Percentiles rank a stretch among this genome's conserved stretches.
Conservation (phyloP, 176 grass and related monocot species). For the Oryza meridionalis region DNA sequence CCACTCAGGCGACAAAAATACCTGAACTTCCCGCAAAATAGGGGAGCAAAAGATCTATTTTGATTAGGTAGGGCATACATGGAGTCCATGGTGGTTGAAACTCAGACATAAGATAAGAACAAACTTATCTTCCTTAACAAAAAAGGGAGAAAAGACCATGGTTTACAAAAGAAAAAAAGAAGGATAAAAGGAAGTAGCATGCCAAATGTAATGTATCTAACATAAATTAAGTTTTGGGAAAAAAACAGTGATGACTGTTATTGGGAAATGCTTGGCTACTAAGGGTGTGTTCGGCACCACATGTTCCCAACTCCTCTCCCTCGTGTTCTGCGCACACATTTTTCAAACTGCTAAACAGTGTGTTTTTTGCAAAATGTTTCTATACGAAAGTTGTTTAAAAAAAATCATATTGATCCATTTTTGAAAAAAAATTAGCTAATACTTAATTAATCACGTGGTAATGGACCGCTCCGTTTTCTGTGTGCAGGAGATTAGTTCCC, state of each 20-base stretch:
- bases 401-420: too few relatives aligned
- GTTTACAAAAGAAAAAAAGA: not conserved
- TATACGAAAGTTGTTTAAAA: too few relatives aligned
- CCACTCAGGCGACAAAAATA: not conserved
- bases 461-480: too few relatives aligned
- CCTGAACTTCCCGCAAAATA: conserved; percentile 11
- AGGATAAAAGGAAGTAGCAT: not conserved
- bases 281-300: too few relatives aligned
- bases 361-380: too few relatives aligned
- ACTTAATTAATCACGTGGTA: too few relatives aligned
- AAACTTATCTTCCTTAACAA: not conserved
- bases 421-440: too few relatives aligned
- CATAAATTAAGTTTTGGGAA: conserved; percentile 3
- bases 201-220: not conserved
- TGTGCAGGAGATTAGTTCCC: too few relatives aligned
- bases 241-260: not conserved
- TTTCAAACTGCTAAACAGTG: too few relatives aligned
- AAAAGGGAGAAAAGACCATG: not conserved
- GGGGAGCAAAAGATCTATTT: not conserved
- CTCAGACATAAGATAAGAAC: conserved; percentile 19
- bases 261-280: conserved; percentile 7
- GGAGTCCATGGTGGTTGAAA: conserved; percentile 3
- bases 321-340: too few relatives aligned
- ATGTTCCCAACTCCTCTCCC: too few relatives aligned
- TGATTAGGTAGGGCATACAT: not conserved